These are phyloP conservation scores for Parasarocladium wereldwijsianum DNA, from an alignment of 2,329 filamentous ascomycete genomes.

Conservation along the genomic window DNA sequence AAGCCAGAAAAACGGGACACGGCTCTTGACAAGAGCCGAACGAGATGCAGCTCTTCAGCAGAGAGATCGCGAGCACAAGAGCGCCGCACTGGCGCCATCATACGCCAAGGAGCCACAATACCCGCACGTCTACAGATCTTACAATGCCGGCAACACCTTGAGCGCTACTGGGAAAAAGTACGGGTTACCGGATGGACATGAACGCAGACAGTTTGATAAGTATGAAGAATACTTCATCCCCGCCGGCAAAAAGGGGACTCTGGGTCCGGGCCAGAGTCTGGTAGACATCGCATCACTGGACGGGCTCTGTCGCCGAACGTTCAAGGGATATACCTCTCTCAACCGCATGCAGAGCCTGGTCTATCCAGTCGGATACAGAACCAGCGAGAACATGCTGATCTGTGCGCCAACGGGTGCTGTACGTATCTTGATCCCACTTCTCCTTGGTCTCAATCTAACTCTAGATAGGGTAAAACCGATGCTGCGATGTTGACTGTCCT, in stretches of 20 bases:
- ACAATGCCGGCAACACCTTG: constrained; percentile 74
- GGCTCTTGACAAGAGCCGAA: constrained; percentile 60
- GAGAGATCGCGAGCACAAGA: constrained; percentile 74
- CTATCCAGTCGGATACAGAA: constrained; percentile 88
- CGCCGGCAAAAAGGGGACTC: constrained; percentile 60
- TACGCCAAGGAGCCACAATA: constrained; percentile 63
- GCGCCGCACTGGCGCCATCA: constrained; percentile 53
- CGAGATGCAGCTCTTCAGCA: constrained; percentile 63
- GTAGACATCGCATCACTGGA: constrained; percentile 73
- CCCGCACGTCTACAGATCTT: constrained; percentile 80
- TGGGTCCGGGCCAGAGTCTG: constrained; percentile 60
- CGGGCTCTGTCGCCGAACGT: constrained; percentile 77
- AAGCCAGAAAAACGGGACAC: constrained; percentile 17
- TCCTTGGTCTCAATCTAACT: constrained; percentile 7
- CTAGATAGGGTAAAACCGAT: constrained; percentile 72
- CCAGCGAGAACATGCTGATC: constrained; percentile 96
- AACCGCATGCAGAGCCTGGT: constrained; percentile 98
- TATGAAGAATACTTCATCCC: constrained; percentile 88
- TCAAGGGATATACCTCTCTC: constrained; percentile 81
- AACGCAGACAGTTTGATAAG: constrained; percentile 53
- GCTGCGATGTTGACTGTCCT: constrained; percentile 94
- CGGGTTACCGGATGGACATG: constrained; percentile 61
- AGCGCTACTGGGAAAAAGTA: constrained; percentile 72
- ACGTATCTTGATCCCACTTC: constrained; percentile 16
- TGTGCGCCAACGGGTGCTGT: constrained; percentile 90